phyloP scores from a whole-genome alignment of 2,329 filamentous ascomycete genomes.

The Tothia fuscella region DNA sequence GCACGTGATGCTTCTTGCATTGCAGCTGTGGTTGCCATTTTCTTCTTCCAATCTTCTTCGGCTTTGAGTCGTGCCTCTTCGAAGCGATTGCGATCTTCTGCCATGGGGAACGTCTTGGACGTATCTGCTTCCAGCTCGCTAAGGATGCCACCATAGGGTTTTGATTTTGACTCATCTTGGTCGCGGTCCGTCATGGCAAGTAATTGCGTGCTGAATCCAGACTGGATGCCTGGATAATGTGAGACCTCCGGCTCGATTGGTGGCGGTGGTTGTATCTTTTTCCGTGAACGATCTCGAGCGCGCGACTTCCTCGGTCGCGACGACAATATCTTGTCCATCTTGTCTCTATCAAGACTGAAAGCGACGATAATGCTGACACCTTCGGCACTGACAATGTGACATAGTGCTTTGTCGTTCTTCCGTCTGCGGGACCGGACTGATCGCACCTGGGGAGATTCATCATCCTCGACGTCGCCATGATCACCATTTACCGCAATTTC shows the following conservation, averaged over 20 bases:
- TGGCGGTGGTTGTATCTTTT: conserved; percentile 21
- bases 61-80: conserved; percentile 82
- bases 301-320: conserved; percentile 44
- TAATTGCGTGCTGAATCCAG: conserved; percentile 63
- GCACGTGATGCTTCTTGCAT: conserved; percentile 51
- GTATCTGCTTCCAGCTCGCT: conserved; percentile 85
- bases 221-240: conserved; percentile 49
- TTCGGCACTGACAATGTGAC: conserved; percentile 29
- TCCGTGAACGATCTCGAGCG: conserved; percentile 24
- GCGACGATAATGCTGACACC: conserved; percentile 43
- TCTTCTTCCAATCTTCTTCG: conserved; percentile 79
- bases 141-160: conserved; percentile 87
- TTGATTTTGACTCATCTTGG: conserved; percentile 77
- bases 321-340: conserved; percentile 49
- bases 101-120: conserved; percentile 68
- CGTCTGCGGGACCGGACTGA: conserved; percentile 47
- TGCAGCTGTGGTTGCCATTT: conserved; percentile 51
- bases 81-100: conserved; percentile 73
- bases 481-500: conserved; percentile 11
- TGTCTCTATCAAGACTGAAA: conserved; percentile 45
- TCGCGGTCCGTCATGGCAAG: conserved; percentile 86
- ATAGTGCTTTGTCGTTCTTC: conserved; percentile 28
- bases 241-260: conserved; percentile 31
- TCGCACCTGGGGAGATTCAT: conserved; percentile 21
- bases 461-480: conserved; percentile 14